These are phyloP conservation scores for Alternaria brassicicola DNA, from an alignment of 2,329 filamentous ascomycete species.

Conservation along the genomic window DNA sequence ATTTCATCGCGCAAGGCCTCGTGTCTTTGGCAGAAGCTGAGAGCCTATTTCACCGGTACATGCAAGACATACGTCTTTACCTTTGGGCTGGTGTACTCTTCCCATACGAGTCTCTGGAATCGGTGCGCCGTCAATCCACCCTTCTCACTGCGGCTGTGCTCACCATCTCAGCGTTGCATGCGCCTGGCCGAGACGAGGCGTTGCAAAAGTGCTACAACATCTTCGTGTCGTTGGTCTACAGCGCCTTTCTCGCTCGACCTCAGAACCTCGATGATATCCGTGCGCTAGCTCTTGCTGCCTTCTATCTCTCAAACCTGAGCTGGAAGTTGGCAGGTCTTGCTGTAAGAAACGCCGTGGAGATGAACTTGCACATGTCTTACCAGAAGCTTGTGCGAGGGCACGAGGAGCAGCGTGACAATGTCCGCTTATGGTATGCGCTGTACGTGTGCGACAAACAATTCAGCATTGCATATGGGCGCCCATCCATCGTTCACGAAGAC, in stretches of 20 bases:
- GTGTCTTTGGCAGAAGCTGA: constrained; percentile 37
- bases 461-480: constrained; percentile 50
- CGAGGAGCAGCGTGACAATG: constrained; percentile 44
- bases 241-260: constrained; percentile 43
- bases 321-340: constrained; percentile 50
- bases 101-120: constrained; percentile 37
- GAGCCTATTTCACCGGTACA: constrained; percentile 38
- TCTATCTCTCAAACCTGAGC: constrained; percentile 50
- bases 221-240: constrained; percentile 43
- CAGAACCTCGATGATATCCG: constrained; percentile 49
- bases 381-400: constrained; percentile 45
- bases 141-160: constrained; percentile 42
- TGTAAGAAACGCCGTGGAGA: constrained; percentile 50
- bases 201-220: constrained; percentile 42
- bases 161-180: constrained; percentile 40
- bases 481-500: constrained; percentile 49
- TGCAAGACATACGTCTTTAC: constrained; percentile 39
- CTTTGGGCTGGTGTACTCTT: constrained; percentile 44
- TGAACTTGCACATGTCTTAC: constrained; percentile 49
- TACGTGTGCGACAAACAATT: constrained; percentile 52
- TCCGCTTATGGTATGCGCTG: constrained; percentile 50
- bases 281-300: constrained; percentile 49
- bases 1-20: constrained; percentile 43
- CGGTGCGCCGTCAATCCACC: constrained; percentile 38
- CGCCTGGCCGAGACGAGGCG: constrained; percentile 34